Evolutionary conservation across 2,329 filamentous ascomycete species (phyloP).

Genomic region (Orbilia brochopaga): DNA sequence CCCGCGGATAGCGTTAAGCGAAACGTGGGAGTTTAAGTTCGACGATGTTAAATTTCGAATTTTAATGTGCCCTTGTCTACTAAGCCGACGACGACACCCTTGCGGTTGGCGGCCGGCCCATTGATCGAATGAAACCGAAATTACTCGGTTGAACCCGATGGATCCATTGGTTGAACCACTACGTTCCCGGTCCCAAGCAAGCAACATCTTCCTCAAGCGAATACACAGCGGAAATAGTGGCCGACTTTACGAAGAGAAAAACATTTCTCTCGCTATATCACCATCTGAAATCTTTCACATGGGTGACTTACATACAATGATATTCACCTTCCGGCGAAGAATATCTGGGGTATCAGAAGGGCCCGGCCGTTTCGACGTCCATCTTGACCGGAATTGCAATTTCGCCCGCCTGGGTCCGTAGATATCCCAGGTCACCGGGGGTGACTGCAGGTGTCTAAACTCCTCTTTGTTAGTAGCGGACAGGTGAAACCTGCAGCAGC

Average conservation of each 20-base stretch:
- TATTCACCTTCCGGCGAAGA: background rate
- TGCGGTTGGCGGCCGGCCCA: too few species aligned
- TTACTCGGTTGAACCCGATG: background rate
- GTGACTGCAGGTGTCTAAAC: background rate
- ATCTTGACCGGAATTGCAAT: background rate
- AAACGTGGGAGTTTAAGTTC: slow-evolving; percentile 47
- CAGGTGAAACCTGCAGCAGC: background rate
- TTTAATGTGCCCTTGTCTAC: slow-evolving; percentile 13
- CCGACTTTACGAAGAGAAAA: background rate
- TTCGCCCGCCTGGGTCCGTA: background rate
- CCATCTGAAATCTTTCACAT: background rate
- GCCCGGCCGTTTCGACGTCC: background rate
- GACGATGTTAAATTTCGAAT: slow-evolving; percentile 12
- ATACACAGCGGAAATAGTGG: background rate
- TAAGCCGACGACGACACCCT: background rate
- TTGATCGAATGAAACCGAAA: too few species aligned
- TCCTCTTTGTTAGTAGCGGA: background rate
- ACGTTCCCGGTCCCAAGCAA: background rate
- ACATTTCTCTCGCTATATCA: background rate
- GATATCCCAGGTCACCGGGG: background rate
- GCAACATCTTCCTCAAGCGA: background rate
- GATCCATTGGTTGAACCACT: background rate
- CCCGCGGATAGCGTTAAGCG: slow-evolving; percentile 51
- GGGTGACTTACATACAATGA: background rate
- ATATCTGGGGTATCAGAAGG: background rate